Evolutionary conservation across 2,329 filamentous ascomycete species (phyloP).

Genomic region (Trichoderma sp.): DNA sequence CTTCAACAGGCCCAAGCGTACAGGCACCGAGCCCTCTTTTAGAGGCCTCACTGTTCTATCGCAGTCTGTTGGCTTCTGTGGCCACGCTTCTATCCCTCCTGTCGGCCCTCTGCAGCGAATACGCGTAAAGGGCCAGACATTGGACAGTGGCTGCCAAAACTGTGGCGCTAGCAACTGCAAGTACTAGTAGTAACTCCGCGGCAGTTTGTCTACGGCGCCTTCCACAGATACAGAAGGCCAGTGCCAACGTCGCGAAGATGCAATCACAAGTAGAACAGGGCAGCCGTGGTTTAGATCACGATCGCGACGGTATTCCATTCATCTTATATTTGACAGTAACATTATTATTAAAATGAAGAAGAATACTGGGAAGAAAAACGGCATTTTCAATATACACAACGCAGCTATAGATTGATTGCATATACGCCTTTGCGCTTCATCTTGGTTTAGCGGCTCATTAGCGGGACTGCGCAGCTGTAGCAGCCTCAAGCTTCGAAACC

Average conservation of each 20-base stretch:
- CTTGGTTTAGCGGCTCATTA: not conserved
- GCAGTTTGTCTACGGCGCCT: too few species aligned
- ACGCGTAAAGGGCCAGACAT: not conserved
- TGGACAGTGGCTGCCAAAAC: not conserved
- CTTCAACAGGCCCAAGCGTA: not conserved
- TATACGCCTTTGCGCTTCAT: not conserved
- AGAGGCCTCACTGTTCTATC: not conserved
- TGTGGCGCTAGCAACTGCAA: not conserved
- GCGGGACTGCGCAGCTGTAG: not conserved
- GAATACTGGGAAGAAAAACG: not conserved
- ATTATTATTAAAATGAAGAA: too few species aligned
- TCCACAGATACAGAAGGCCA: not conserved
- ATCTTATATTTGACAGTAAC: too few species aligned
- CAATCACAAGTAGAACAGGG: not conserved
- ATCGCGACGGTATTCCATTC: not conserved
- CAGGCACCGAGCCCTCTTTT: too few species aligned
- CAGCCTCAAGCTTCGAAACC: not conserved
- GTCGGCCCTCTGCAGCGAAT: not conserved
- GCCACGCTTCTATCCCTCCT: not conserved
- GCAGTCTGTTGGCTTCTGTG: constrained; percentile 23
- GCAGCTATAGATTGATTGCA: not conserved
- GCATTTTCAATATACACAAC: not conserved
- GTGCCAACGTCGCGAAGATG: too few species aligned
- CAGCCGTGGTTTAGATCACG: not conserved
- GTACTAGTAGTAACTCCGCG: too few species aligned